A percentile compares a stretch with the other conserved stretches of the same genome.
Evolutionary conservation across 257 asterid species (phyloP).

Genomic region (Datura wrightii): DNA sequence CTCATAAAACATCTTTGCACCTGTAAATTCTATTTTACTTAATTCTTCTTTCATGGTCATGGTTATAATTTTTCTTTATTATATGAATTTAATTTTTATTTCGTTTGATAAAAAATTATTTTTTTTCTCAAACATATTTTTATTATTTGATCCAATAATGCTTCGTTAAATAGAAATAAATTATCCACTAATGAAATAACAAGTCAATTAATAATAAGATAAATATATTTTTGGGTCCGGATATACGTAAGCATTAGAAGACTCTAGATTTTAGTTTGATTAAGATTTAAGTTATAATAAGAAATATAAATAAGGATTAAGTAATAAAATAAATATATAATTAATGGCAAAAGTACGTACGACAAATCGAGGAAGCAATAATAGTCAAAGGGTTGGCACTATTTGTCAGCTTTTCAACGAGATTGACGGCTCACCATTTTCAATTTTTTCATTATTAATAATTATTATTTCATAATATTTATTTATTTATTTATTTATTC

Average conservation of each 20-base stretch:
- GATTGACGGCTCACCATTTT: conserved; percentile 11
- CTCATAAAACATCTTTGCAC: not conserved
- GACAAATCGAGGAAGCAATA: not conserved
- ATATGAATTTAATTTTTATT: not conserved
- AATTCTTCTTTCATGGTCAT: not conserved
- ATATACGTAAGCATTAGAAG: not conserved
- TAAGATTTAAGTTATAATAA: not conserved
- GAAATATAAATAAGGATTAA: not conserved
- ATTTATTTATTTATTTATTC: no score
- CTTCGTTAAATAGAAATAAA: not conserved
- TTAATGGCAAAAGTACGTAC: conserved; percentile 5
- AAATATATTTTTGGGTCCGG: no score
- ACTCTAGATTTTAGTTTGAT: not conserved
- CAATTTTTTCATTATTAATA: not conserved
- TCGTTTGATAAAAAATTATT: not conserved
- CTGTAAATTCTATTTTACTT: not conserved
- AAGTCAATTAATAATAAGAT: not conserved
- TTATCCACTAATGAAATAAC: not conserved
- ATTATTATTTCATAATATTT: no score
- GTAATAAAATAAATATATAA: not conserved
- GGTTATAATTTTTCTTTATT: not conserved
- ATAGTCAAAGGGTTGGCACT: conserved; percentile 27
- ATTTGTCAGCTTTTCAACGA: not conserved
- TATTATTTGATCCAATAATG: not conserved
- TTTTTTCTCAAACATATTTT: not conserved